These are phyloP conservation scores for Quercus alba DNA, from an alignment of 306 rosid genomes.

Conservation along the genomic window DNA sequence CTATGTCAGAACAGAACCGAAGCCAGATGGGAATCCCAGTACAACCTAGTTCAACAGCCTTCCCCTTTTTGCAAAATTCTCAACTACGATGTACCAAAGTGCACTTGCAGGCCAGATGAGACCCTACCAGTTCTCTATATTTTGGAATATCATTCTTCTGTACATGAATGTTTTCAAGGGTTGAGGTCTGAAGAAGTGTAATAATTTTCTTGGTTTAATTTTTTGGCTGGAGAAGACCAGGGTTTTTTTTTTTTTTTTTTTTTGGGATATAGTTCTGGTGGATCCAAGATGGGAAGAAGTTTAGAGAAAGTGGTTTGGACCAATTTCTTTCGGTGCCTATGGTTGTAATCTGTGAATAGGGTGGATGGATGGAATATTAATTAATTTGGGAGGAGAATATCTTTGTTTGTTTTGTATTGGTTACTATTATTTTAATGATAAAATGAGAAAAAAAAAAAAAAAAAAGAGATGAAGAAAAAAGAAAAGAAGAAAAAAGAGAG, in stretches of 20 bases:
- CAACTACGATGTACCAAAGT: background rate
- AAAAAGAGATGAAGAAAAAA: background rate
- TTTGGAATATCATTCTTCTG: conserved; percentile 31
- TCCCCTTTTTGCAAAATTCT: background rate
- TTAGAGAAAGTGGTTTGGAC: background rate
- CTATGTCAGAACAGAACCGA: conserved; percentile 81
- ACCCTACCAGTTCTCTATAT: background rate
- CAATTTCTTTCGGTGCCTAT: background rate
- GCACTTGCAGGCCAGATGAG: conserved; percentile 5
- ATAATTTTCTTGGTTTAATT: background rate
- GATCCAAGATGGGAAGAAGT: background rate
- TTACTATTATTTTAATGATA: background rate
- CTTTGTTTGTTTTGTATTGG: background rate
- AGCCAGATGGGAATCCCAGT: conserved; percentile 57
- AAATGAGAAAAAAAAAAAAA: background rate
- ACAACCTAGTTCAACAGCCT: conserved; percentile 27
- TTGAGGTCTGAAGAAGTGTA: conserved; percentile 23
- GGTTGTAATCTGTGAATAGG: background rate
- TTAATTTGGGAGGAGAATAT: background rate
- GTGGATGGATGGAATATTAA: no score
- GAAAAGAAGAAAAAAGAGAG: background rate
- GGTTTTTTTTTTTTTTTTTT: no score
- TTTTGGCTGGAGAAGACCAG: background rate
- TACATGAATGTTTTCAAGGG: conserved; percentile 41
- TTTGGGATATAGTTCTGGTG: background rate